Conservation (phyloP, 495 filamentous ascomycete genomes). For the Lepidopterella palustris region DNA sequence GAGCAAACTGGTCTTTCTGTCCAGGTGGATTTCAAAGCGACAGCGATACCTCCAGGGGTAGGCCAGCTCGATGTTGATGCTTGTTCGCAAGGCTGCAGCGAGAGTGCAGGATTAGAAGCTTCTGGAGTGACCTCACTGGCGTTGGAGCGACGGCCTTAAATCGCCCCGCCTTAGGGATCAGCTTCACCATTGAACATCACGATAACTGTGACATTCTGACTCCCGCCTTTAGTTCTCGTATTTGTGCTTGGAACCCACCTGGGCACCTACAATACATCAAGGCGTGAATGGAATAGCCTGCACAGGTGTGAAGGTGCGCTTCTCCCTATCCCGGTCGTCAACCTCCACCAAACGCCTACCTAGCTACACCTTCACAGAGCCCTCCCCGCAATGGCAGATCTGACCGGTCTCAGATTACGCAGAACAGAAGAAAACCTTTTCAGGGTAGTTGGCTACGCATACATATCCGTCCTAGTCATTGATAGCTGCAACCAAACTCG, state of each 20-base stretch:
- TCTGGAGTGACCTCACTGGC: neutral
- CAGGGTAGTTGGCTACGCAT: slow-evolving; percentile 2
- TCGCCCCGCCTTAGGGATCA: no score
- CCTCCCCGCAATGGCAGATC: slow-evolving; percentile 19
- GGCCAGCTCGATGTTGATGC: neutral
- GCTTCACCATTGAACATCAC: no score
- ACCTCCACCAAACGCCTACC: neutral
- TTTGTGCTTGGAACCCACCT: no score
- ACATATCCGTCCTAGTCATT: slow-evolving; percentile 3
- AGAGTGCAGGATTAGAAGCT: neutral
- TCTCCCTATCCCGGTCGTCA: neutral
- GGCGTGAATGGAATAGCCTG: neutral
- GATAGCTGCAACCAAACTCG: slow-evolving; percentile 4
- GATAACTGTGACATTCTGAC: neutral
- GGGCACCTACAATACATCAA: no score
- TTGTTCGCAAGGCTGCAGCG: neutral
- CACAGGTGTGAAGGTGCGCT: neutral
- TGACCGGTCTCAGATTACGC: slow-evolving; percentile 10
- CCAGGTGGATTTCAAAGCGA: neutral
- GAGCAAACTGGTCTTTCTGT: neutral
- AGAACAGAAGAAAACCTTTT: slow-evolving; percentile 15
- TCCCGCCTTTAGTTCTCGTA: no score
- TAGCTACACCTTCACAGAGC: no score
- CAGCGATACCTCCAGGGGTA: neutral
- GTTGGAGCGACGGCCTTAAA: no score